Conservation (phyloP, 495 filamentous ascomycete genomes). For the Trichocladium uniseriatum region DNA sequence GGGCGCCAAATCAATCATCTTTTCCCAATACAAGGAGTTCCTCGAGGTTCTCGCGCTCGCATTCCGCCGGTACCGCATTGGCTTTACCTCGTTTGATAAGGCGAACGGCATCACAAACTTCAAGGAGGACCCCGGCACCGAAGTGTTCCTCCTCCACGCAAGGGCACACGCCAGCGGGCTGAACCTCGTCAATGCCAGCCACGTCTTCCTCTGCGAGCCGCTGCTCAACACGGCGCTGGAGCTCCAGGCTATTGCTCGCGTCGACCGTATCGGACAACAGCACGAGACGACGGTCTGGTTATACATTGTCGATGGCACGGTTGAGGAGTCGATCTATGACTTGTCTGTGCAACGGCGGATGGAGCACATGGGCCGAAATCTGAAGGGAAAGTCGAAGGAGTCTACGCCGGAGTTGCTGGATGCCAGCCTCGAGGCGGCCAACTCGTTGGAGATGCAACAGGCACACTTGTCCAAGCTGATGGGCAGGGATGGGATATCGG, state of each 20-base stretch:
- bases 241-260: constrained; percentile 85
- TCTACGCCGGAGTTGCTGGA: constrained; percentile 30
- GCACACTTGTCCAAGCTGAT: constrained; percentile 58
- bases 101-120: constrained; percentile 61
- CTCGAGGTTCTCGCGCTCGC: constrained; percentile 62
- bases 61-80: constrained; percentile 59
- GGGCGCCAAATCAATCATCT: constrained; percentile 81
- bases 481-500: constrained; percentile 57
- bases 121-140: constrained; percentile 60
- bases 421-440: constrained; percentile 67
- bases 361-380: constrained; percentile 53
- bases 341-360: constrained; percentile 70
- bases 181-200: constrained; percentile 83
- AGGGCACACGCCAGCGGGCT: constrained; percentile 79
- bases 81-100: constrained; percentile 54
- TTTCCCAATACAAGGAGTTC: constrained; percentile 74
- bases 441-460: constrained; percentile 70
- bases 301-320: constrained; percentile 78
- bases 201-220: constrained; percentile 92
- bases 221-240: constrained; percentile 88
- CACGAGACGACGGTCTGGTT: constrained; percentile 89
- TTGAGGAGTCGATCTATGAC: constrained; percentile 83
- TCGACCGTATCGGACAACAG: constrained; percentile 87
- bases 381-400: constrained; percentile 28
- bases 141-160: constrained; percentile 84